Conservation (phyloP, 176 grass and related monocot species). For the Ananas comosus region DNA sequence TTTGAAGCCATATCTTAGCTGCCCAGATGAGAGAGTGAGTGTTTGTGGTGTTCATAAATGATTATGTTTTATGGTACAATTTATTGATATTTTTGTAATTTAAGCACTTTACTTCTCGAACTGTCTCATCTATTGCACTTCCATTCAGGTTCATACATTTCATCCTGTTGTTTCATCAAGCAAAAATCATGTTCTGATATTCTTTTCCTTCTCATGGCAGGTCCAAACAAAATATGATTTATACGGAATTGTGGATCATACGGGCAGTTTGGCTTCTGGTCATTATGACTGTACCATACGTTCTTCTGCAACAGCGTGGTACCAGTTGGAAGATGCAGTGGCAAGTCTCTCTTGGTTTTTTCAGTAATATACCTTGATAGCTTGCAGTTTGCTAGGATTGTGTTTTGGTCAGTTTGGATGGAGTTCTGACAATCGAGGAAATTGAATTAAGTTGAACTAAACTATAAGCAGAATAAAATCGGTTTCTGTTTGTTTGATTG, state of each 20-base stretch:
- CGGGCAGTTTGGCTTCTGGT: conserved; percentile 46
- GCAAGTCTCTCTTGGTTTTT: conserved; percentile 27
- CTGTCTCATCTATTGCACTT: too few species aligned
- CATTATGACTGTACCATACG: conserved; percentile 76
- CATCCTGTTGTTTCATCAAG: too few species aligned
- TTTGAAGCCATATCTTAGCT: conserved; percentile 49
- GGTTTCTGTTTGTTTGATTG: too few species aligned
- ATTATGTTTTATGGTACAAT: conserved; percentile 8
- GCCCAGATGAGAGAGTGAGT: conserved; percentile 23
- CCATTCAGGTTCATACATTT: too few species aligned
- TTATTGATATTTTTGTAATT: too few species aligned
- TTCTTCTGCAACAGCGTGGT: conserved; percentile 61
- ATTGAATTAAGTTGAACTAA: too few species aligned
- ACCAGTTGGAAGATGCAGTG: conserved; percentile 59
- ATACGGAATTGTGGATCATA: conserved; percentile 75
- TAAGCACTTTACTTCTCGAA: too few species aligned
- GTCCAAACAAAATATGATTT: conserved; percentile 68
- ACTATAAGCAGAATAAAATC: too few species aligned
- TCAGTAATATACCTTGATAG: background rate
- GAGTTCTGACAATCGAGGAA: background rate
- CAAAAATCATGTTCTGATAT: conserved; percentile 5
- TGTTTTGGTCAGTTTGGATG: background rate
- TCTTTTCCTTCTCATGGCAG: conserved; percentile 22
- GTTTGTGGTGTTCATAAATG: conserved; percentile 10
- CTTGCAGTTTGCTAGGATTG: background rate